Evolutionary conservation across 2,329 filamentous ascomycete species (phyloP), one percentile per base, ranked within the genome.

Genomic region (Aspergillus pseudoterreus): DNA sequence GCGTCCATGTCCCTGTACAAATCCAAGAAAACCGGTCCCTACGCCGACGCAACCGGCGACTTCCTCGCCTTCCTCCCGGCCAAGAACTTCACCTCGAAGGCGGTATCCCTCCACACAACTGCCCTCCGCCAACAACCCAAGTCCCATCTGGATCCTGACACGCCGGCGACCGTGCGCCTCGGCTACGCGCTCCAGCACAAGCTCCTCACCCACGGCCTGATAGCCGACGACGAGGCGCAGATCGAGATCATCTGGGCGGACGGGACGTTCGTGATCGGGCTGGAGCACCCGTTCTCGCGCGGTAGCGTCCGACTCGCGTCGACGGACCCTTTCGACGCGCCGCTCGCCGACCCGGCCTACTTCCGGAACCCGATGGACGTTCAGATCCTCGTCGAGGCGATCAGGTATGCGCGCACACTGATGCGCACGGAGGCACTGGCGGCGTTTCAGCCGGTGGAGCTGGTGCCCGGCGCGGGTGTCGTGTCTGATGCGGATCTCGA

Each of bases 11-110:
- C 36, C 3, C 27, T 47, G 24, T 51, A 51, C 38, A 6, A 47
- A 19, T 27, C 24, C 19, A 12, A 38, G 4, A 43, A 47, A 33
- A 51, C 43, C n/a, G 49, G 49, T 8, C 49, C 49, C 14, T 51
- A 51, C 49, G 43, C 49, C 14, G 49, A 51, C 44, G 49, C 49
- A 35, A 51, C 49, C 9, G 49, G 43, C 12, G 30, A 51, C 27
- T 51, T 51, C 19, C 49, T 51, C 21, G 44, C 44, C 43, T 51
- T 51, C 38, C 38, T 51, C 17, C 38, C 49, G 2, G 12, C 43
- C n/a, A 33, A 6, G 41, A 36, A 43, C 27, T 47, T 51, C 36
- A 51, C 49, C 6, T 22, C 36, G 10, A 27, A 51, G 32, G 27
- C 24, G 2, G 2, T 22, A 6, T 15, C 17, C 22, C 24, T 51